Base-by-base conservation (phyloP, 2,329 filamentous ascomycete species). In the Cordyceps cicadae region DNA sequence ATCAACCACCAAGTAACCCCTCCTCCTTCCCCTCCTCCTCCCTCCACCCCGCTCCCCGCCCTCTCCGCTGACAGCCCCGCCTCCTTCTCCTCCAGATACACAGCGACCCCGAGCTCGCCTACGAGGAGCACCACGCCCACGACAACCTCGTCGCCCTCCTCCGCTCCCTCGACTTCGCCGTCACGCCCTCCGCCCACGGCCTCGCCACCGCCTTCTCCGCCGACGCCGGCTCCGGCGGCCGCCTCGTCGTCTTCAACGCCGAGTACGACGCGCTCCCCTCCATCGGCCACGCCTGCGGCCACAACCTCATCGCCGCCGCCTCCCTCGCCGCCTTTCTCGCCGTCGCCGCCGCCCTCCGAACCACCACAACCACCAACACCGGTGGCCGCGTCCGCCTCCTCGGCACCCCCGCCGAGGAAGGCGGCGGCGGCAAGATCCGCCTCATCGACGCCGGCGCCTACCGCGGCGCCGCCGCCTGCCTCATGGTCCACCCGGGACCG, bases 371-470 rank as follows among this genome's bases (percentile, higher is more conserved):
- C n/a, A n/a, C n/a, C n/a, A n/a, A n/a, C n/a, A n/a, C n/a, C n/a
- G n/a, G n/a, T n/a, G n/a, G n/a, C 12, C 68, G 72, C 4, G 66
- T 77, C 2, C 70, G 74, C 1, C 67, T 77, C 1, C 66, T 77
- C 0, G 75, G 76, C 4, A 77, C 74, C 0, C 75, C 74, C 0
- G 75, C 75, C 5, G 75, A 77, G 48, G 75, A 77, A 60, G 74
- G 73, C 17, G 75, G 74, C 41, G 74, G 74, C 17, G 75, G 75
- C 11, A 77, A 77, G 64, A 67, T 79, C 50, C 74, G 72, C 45
- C 70, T 80, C 43, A 71, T 80, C 60, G 45, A 65, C 2, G 64
- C 63, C 24, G 70, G 67, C 24, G 67, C 67, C 19, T 68, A 62
- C 39, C 54, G 62, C n/a, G 63, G 65, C 6, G 61, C 67, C 19